Conservation (phyloP, 2,329 filamentous ascomycete species). For the Aureobasidium zeae region DNA sequence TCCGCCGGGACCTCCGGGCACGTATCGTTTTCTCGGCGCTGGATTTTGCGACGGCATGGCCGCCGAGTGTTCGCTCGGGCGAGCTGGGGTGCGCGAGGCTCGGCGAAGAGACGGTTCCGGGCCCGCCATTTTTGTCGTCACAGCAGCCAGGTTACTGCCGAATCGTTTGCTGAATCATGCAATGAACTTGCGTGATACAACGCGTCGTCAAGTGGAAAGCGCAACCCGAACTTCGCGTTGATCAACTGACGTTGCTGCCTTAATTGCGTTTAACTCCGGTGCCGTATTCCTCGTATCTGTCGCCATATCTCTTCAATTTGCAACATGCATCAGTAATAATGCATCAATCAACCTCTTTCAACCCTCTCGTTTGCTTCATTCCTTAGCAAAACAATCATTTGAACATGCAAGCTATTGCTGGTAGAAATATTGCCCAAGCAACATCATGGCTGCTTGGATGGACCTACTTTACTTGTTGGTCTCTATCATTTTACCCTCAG, state of each 20-base stretch:
- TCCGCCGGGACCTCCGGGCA: slow-evolving; percentile 77
- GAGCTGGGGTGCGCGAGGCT: slow-evolving; percentile 24
- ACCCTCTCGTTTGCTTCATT: no score
- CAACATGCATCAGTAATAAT: not conserved
- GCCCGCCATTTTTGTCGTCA: slow-evolving; percentile 21
- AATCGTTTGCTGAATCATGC: no score
- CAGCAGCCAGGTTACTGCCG: slow-evolving; percentile 10
- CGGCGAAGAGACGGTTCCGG: slow-evolving; percentile 22
- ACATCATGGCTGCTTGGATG: slow-evolving; percentile 10
- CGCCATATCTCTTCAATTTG: not conserved
- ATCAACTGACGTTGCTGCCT: no score
- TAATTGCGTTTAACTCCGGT: no score
- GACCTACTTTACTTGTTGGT: slow-evolving; percentile 43
- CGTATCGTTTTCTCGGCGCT: slow-evolving; percentile 50
- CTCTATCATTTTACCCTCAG: slow-evolving; percentile 86
- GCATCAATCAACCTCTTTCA: not conserved
- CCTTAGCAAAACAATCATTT: not conserved
- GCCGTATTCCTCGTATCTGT: no score
- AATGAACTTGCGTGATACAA: no score
- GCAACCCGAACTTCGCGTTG: no score
- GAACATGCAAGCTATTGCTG: not conserved
- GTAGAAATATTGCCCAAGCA: not conserved
- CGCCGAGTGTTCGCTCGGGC: slow-evolving; percentile 21
- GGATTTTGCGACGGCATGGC: slow-evolving; percentile 33
- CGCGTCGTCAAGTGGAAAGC: no score